Conservation (phyloP, 805 yeast species). For the Nakazawaea sp. region DNA sequence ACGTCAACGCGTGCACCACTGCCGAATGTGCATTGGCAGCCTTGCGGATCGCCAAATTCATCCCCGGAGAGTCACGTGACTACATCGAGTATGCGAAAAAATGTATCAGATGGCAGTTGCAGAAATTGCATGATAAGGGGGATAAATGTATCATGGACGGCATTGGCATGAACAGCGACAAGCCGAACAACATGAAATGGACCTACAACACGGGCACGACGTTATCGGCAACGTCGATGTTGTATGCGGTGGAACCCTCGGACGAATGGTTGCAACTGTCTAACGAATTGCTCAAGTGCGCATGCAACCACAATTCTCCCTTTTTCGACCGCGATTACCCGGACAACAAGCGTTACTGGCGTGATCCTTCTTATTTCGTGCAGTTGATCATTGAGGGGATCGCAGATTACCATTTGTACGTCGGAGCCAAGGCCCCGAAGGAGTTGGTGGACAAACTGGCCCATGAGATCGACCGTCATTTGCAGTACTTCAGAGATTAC, state of each 20-base stretch:
- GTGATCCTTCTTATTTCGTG: constrained; percentile 56
- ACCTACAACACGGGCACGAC: constrained; percentile 67
- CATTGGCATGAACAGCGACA: constrained; percentile 35
- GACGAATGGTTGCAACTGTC: constrained; percentile 42
- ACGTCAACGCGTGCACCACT: constrained; percentile 60
- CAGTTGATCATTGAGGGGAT: constrained; percentile 62
- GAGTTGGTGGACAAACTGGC: constrained; percentile 23
- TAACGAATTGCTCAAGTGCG: constrained; percentile 48
- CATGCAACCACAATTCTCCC: constrained; percentile 45
- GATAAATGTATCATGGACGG: constrained; percentile 61
- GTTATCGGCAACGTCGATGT: constrained; percentile 42
- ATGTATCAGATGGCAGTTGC: constrained; percentile 53
- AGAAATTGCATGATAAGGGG: constrained; percentile 40
- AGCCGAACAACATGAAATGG: constrained; percentile 48
- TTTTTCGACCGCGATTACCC: constrained; percentile 59
- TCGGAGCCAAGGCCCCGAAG: constrained; percentile 32
- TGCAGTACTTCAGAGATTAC: constrained; percentile 50
- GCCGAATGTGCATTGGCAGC: constrained; percentile 62
- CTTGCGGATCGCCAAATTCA: constrained; percentile 46
- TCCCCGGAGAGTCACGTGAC: constrained; percentile 37
- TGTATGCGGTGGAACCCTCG: constrained; percentile 45
- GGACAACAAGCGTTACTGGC: constrained; percentile 49
- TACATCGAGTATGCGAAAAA: constrained; percentile 53
- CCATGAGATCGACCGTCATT: constrained; percentile 44
- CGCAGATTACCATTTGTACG: constrained; percentile 52